A percentile compares a stretch with the other conserved stretches of the same genome.
Conservation (phyloP, 2,329 filamentous ascomycete species). For the Cadophora sp. region DNA sequence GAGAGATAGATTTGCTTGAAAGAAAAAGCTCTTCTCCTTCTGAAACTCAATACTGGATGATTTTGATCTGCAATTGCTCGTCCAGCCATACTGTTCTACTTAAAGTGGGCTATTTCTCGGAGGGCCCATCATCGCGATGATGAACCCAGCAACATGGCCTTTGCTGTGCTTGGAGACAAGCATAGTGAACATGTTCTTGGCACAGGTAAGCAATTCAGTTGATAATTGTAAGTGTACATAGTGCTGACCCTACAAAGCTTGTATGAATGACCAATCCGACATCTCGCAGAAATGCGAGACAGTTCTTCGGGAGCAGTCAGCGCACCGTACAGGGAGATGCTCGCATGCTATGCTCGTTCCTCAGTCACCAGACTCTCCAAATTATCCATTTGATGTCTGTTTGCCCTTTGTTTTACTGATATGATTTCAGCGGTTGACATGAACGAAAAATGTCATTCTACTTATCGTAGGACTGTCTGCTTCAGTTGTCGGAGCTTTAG, state of each 20-base stretch:
- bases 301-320: constrained; percentile 48
- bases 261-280: constrained; percentile 54
- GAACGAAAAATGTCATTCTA: background rate
- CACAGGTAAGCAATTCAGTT: constrained; percentile 47
- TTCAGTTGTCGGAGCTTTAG: background rate
- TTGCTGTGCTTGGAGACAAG: constrained; percentile 47
- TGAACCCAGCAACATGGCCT: background rate
- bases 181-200: constrained; percentile 55
- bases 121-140: background rate
- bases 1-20: background rate
- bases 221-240: background rate
- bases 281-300: constrained; percentile 53
- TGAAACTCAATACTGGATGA: too few relatives aligned
- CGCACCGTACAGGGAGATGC: constrained; percentile 33
- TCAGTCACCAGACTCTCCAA: background rate
- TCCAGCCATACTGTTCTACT: background rate
- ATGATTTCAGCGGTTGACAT: background rate
- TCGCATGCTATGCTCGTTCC: constrained; percentile 32
- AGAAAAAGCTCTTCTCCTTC: constrained; percentile 49
- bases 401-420: background rate
- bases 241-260: constrained; percentile 45
- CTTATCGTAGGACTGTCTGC: background rate
- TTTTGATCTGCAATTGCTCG: background rate
- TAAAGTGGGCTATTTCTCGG: background rate
- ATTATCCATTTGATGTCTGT: background rate